Evolutionary conservation across 1,284 basidiomycete species (phyloP).

Genomic region (Prillingera fragicola): DNA sequence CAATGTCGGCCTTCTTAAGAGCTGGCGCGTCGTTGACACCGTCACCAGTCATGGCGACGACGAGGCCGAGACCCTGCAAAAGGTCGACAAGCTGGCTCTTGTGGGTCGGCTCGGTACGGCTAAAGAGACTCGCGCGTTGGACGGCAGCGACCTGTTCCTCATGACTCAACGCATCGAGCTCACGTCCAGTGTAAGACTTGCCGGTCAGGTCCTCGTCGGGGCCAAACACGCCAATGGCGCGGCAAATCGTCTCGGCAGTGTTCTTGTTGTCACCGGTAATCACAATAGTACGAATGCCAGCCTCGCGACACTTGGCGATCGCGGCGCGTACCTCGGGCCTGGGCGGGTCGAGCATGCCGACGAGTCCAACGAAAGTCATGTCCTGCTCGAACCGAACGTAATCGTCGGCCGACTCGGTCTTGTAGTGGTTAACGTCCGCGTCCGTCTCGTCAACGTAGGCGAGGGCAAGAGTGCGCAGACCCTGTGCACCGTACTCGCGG

Average conservation of each 20-base stretch:
- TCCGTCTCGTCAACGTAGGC: conserved; percentile 79
- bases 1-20: conserved; percentile 94
- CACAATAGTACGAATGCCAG: conserved; percentile 93
- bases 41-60: conserved; percentile 97
- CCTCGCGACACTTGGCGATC: conserved; percentile 81
- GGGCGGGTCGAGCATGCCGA: conserved; percentile 97
- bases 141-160: conserved; percentile 81
- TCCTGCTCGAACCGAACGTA: conserved; percentile 84
- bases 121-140: conserved; percentile 80
- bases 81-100: conserved; percentile 93
- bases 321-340: conserved; percentile 86
- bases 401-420: conserved; percentile 67
- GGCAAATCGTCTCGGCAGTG: conserved; percentile 95
- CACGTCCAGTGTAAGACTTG: conserved; percentile 90
- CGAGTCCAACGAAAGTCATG: conserved; percentile 88
- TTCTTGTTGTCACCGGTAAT: conserved; percentile 99
- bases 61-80: conserved; percentile 82
- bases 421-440: conserved; percentile 71
- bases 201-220: conserved; percentile 74
- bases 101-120: conserved; percentile 89
- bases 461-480: conserved; percentile 84
- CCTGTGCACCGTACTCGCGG: conserved; percentile 67
- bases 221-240: conserved; percentile 89
- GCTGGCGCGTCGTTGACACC: conserved; percentile 97
- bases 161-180: conserved; percentile 74